Conservation (phyloP, 345 rosid species). For the Salix suchowensis region DNA sequence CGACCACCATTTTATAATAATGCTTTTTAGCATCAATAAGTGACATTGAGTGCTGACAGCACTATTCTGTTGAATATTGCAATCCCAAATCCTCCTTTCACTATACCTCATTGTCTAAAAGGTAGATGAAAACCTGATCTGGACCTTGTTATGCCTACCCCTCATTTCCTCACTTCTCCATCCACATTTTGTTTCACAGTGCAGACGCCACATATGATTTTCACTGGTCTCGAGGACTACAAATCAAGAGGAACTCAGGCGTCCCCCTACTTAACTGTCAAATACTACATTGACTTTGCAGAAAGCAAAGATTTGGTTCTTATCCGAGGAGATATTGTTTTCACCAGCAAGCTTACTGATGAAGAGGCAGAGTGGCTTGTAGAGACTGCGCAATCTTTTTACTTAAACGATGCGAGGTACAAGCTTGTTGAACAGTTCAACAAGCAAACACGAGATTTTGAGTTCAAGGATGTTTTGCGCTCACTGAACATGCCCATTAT, state of each 20-base stretch:
- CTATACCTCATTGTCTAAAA: not conserved
- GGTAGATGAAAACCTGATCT: not conserved
- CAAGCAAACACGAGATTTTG: conserved; percentile 67
- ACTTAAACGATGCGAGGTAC: conserved; percentile 73
- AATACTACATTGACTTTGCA: conserved; percentile 73
- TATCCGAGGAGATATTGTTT: conserved; percentile 75
- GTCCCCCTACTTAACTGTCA: conserved; percentile 61
- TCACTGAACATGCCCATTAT: conserved; percentile 73
- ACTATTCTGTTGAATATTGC: not conserved
- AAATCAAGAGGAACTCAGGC: conserved; percentile 97
- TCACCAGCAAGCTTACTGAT: conserved; percentile 85
- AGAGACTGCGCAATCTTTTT: conserved; percentile 83
- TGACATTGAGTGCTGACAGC: not conserved
- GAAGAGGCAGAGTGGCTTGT: conserved; percentile 86
- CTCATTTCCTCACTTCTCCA: not conserved
- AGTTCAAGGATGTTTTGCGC: conserved; percentile 80
- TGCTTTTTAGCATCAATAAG: not conserved
- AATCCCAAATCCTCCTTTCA: not conserved
- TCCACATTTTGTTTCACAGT: conserved; percentile 47
- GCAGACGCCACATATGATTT: conserved; percentile 77
- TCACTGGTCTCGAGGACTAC: conserved; percentile 97
- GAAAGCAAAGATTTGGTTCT: conserved; percentile 84
- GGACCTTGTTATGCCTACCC: not conserved
- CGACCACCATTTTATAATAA: not conserved
- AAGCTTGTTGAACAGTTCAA: conserved; percentile 79